These are phyloP conservation scores for Solanum megistacrolobum DNA, from an alignment of 257 asterid genomes.

Conservation along the genomic window DNA sequence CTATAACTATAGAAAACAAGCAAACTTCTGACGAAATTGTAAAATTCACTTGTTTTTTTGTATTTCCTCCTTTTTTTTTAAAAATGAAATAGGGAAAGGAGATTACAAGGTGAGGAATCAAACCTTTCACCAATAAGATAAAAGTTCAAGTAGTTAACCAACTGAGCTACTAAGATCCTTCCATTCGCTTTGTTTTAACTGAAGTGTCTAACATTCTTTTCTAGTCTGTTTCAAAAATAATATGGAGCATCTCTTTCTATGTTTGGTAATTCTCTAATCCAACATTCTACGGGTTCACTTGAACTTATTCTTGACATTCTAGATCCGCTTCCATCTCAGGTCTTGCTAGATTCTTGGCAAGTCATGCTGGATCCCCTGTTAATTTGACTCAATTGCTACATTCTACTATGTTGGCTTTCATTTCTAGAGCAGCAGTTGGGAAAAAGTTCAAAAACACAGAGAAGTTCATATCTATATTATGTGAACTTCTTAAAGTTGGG, in stretches of 20 bases:
- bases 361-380: background rate
- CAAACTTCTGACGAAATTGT: background rate
- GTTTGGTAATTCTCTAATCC: background rate
- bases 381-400: background rate
- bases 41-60: background rate
- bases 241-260: too few relatives aligned
- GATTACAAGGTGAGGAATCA: background rate
- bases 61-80: background rate
- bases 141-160: background rate
- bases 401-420: background rate
- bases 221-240: too few relatives aligned
- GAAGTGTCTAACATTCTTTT: background rate
- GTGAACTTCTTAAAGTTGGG: background rate
- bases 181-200: background rate
- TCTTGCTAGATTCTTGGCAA: background rate
- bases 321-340: background rate
- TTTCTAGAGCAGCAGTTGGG: constrained; percentile 7
- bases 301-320: background rate
- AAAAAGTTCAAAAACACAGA: background rate
- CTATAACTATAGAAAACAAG: background rate
- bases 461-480: background rate
- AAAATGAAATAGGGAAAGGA: background rate
- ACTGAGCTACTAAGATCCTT: background rate
- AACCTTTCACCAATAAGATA: background rate
- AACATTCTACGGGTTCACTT: background rate